phyloP scores from a whole-genome alignment of 192 early-diverging fungal species.

The Rhizophagus prolifer region DNA sequence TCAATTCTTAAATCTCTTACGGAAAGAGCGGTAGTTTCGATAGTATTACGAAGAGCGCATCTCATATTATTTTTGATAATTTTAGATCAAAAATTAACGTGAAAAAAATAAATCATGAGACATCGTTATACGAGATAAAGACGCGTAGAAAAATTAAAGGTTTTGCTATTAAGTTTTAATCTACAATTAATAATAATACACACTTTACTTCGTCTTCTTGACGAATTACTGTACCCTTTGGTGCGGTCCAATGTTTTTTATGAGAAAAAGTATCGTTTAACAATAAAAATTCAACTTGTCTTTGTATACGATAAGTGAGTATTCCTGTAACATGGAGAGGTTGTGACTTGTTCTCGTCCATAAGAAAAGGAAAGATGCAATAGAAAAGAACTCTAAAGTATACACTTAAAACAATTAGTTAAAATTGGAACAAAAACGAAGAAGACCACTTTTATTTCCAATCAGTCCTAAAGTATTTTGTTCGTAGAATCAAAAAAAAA shows the following conservation, averaged over 20 bases:
- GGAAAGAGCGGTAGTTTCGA: conserved; percentile 72
- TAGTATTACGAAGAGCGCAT: conserved; percentile 74
- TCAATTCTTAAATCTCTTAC: conserved; percentile 69
- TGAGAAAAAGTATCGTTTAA: conserved; percentile 79
- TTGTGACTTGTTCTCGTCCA: conserved; percentile 33
- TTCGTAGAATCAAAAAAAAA: not conserved
- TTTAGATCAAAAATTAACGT: not conserved
- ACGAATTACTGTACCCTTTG: conserved; percentile 76
- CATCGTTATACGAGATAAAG: not conserved
- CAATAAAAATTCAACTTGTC: conserved; percentile 77
- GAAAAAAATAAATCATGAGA: not conserved
- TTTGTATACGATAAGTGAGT: conserved; percentile 69
- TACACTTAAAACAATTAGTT: not conserved
- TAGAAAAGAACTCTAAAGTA: not conserved
- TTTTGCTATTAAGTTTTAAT: not conserved
- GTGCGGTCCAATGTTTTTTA: conserved; percentile 81
- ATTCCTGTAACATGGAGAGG: conserved; percentile 59
- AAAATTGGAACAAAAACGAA: not conserved
- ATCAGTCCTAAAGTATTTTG: not conserved
- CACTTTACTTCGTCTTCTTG: conserved; percentile 84
- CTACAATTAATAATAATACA: conserved; percentile 25
- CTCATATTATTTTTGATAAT: conserved; percentile 37
- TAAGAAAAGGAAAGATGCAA: conserved; percentile 25
- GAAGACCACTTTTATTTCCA: not conserved
- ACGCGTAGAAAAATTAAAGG: not conserved